phyloP scores from a whole-genome alignment of 1,284 basidiomycete species.

The Ceratobasidium sp. region DNA sequence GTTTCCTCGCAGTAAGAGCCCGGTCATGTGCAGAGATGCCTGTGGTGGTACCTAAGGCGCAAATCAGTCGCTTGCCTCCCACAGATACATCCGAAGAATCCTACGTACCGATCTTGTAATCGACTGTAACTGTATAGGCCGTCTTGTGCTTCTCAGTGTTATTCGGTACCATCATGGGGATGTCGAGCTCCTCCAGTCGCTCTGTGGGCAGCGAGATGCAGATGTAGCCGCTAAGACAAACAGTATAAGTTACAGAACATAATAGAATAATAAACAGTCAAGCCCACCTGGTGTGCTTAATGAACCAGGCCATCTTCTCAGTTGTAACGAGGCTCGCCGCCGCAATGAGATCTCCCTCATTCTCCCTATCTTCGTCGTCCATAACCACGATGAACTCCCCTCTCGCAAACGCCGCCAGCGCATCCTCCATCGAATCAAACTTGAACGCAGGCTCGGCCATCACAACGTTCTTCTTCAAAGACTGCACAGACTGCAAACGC shows the following conservation, averaged over 20 bases:
- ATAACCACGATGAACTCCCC: slow-evolving; percentile 96
- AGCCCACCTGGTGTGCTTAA: slow-evolving; percentile 89
- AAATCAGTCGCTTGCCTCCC: neutral
- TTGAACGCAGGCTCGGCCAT: slow-evolving; percentile 41
- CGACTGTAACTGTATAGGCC: slow-evolving; percentile 96
- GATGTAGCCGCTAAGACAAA: slow-evolving; percentile 82
- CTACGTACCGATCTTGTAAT: slow-evolving; percentile 83
- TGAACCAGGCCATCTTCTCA: slow-evolving; percentile 99
- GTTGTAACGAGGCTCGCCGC: slow-evolving; percentile 84
- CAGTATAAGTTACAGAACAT: neutral
- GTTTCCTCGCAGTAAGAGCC: slow-evolving; percentile 83
- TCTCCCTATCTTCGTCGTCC: slow-evolving; percentile 94
- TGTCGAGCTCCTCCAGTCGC: slow-evolving; percentile 81
- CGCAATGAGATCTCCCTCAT: slow-evolving; percentile 94
- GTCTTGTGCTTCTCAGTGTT: slow-evolving; percentile 94
- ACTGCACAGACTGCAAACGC: slow-evolving; percentile 12
- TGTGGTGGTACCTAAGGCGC: slow-evolving; percentile 83
- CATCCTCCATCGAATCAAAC: slow-evolving; percentile 81
- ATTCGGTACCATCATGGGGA: slow-evolving; percentile 93
- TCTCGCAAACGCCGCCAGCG: slow-evolving; percentile 77
- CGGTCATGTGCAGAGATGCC: slow-evolving; percentile 98
- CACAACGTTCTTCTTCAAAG: slow-evolving; percentile 17
- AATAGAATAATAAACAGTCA: neutral
- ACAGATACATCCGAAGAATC: neutral
- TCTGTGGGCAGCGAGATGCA: slow-evolving; percentile 86